Percentiles rank a stretch among this genome's conserved stretches.
Conservation (phyloP, 2,329 filamentous ascomycete species). For the Aureobasidium leucospermi region DNA sequence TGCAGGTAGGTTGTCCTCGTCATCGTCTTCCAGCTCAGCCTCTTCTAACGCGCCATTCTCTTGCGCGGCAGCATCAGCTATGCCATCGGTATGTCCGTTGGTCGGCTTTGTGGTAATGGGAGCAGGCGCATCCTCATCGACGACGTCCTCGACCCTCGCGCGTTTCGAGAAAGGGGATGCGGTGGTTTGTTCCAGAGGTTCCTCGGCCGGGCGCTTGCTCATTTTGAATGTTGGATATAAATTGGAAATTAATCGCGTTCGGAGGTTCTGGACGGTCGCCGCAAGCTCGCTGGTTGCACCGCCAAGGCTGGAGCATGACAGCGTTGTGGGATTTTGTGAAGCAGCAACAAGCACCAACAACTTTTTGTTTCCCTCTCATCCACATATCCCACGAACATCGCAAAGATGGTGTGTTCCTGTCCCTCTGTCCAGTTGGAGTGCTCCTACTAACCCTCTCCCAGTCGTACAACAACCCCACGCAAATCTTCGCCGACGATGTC, state of each 20-base stretch:
- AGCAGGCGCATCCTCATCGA: constrained; percentile 24
- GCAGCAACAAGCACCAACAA: background rate
- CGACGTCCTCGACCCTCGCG: constrained; percentile 37
- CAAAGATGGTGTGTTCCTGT: constrained; percentile 15
- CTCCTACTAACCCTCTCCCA: constrained; percentile 13
- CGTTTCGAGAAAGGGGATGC: constrained; percentile 44
- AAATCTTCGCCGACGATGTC: constrained; percentile 96
- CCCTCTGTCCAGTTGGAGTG: background rate
- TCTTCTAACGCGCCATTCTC: constrained; percentile 32
- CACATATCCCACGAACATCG: constrained; percentile 2
- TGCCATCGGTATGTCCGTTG: constrained; percentile 23
- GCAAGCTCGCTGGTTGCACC: background rate
- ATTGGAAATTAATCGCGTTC: background rate
- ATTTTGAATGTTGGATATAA: constrained; percentile 23
- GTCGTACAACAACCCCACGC: constrained; percentile 65
- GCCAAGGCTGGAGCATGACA: constrained; percentile 8
- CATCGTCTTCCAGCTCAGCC: constrained; percentile 27
- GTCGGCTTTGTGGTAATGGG: constrained; percentile 19
- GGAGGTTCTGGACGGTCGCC: constrained; percentile 4
- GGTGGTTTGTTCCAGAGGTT: constrained; percentile 35
- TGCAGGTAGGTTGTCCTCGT: constrained; percentile 24
- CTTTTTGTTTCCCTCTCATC: background rate
- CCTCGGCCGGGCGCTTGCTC: constrained; percentile 41
- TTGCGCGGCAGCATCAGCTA: constrained; percentile 28
- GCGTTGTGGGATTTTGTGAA: background rate